phyloP scores from a whole-genome alignment of 1,284 basidiomycete genomes.

The Cystobasidium pallidum region DNA sequence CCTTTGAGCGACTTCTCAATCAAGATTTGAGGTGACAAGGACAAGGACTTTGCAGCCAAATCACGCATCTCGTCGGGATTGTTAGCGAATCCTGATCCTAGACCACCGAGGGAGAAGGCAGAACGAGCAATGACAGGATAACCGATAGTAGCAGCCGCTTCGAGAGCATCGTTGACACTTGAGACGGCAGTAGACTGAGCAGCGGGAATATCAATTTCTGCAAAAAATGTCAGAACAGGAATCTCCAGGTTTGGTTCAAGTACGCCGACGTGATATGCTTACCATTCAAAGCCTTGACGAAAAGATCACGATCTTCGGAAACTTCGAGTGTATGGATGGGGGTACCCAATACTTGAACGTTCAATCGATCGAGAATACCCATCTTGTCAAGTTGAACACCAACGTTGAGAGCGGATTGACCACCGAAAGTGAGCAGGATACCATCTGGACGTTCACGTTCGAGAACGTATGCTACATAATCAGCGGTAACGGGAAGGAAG shows the following conservation, averaged over 20 bases:
- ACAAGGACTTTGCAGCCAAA: constrained; percentile 86
- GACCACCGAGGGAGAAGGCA: constrained; percentile 96
- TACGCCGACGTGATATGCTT: constrained; percentile 47
- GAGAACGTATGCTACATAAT: constrained; percentile 97
- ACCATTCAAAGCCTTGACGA: constrained; percentile 96
- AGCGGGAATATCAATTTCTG: constrained; percentile 97
- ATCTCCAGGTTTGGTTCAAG: too few relatives aligned
- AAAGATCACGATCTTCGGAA: constrained; percentile 95
- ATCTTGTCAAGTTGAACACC: constrained; percentile 97
- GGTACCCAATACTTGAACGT: constrained; percentile 92
- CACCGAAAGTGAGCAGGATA: constrained; percentile 95
- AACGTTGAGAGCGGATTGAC: constrained; percentile 96
- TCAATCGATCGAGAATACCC: constrained; percentile 93
- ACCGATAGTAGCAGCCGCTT: constrained; percentile 86
- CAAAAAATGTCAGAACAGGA: constrained; percentile 8
- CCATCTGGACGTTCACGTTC: constrained; percentile 99
- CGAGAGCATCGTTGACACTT: constrained; percentile 87
- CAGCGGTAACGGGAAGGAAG: constrained; percentile 93
- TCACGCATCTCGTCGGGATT: constrained; percentile 94
- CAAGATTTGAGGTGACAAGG: constrained; percentile 90
- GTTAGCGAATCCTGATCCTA: constrained; percentile 97
- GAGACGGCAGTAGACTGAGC: constrained; percentile 97
- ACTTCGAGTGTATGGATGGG: constrained; percentile 93
- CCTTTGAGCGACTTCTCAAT: constrained; percentile 99
- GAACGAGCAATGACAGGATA: constrained; percentile 98